phyloP scores from a whole-genome alignment of 495 filamentous ascomycete genomes.

The Ramalina intermedia region DNA sequence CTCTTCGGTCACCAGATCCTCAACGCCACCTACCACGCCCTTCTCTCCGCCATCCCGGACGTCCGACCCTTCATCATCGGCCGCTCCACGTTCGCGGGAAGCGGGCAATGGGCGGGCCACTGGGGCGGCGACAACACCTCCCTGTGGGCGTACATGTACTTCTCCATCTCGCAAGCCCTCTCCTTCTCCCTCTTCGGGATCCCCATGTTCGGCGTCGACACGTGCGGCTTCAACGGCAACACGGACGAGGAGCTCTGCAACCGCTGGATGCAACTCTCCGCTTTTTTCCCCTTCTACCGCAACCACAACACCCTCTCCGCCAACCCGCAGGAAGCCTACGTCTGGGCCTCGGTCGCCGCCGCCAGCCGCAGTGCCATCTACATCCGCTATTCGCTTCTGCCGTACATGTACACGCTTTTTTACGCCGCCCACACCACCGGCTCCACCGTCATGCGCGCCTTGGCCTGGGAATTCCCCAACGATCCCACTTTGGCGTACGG shows the following conservation, averaged over 20 bases:
- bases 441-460: conserved; percentile 63
- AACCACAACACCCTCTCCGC: conserved; percentile 61
- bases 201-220: conserved; percentile 77
- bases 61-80: conserved; percentile 81
- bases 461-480: conserved; percentile 72
- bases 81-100: conserved; percentile 67
- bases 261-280: conserved; percentile 75
- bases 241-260: conserved; percentile 61
- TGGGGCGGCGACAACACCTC: conserved; percentile 78
- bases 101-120: conserved; percentile 69
- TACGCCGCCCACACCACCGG: conserved; percentile 52
- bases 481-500: conserved; percentile 54
- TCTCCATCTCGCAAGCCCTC: conserved; percentile 68
- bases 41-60: conserved; percentile 43
- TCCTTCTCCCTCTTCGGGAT: conserved; percentile 72
- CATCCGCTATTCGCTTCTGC: conserved; percentile 59
- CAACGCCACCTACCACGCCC: conserved; percentile 65
- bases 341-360: conserved; percentile 53
- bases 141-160: conserved; percentile 54
- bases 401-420: conserved; percentile 75
- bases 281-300: conserved; percentile 82
- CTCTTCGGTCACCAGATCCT: conserved; percentile 61
- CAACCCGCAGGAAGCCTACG: conserved; percentile 59
- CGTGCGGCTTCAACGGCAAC: conserved; percentile 68
- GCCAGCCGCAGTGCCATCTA: conserved; percentile 55